phyloP scores from a whole-genome alignment of 148 eudicot species.

The Amaranthus palmeri region DNA sequence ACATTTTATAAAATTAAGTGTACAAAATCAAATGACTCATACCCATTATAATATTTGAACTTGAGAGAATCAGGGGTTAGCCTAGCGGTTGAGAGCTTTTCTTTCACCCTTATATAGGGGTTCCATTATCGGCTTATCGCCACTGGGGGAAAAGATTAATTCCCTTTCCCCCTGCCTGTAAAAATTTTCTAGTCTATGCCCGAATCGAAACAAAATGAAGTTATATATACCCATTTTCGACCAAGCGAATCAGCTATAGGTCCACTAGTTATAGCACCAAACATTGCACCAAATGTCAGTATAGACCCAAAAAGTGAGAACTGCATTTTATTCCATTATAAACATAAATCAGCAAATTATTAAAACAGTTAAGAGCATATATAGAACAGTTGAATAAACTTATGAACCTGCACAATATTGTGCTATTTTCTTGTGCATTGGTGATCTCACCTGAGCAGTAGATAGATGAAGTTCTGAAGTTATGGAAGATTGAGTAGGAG shows the following conservation, averaged over 20 bases:
- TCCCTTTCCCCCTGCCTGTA: not conserved
- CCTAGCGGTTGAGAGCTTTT: no score
- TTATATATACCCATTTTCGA: conserved; percentile 77
- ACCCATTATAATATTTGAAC: not conserved
- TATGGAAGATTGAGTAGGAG: conserved; percentile 74
- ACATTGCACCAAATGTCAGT: conserved; percentile 86
- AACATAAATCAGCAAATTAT: not conserved
- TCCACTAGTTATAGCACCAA: conserved; percentile 89
- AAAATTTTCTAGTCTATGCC: no score
- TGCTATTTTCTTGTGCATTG: not conserved
- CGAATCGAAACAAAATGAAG: not conserved
- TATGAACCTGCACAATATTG: no score
- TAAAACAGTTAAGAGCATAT: not conserved
- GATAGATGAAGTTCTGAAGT: conserved; percentile 59
- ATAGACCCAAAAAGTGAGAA: conserved; percentile 85
- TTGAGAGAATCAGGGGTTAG: no score
- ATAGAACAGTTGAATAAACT: not conserved
- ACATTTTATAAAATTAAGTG: not conserved
- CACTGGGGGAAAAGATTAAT: not conserved
- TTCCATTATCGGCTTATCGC: no score
- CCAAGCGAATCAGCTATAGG: conserved; percentile 77
- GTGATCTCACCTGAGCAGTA: conserved; percentile 53
- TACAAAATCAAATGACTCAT: not conserved
- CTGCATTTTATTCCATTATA: conserved; percentile 31
- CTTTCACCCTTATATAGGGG: no score